A percentile compares a stretch with the other conserved stretches of the same genome.
Conservation (phyloP, 805 yeast genomes). For the Ogataea saltuana region DNA sequence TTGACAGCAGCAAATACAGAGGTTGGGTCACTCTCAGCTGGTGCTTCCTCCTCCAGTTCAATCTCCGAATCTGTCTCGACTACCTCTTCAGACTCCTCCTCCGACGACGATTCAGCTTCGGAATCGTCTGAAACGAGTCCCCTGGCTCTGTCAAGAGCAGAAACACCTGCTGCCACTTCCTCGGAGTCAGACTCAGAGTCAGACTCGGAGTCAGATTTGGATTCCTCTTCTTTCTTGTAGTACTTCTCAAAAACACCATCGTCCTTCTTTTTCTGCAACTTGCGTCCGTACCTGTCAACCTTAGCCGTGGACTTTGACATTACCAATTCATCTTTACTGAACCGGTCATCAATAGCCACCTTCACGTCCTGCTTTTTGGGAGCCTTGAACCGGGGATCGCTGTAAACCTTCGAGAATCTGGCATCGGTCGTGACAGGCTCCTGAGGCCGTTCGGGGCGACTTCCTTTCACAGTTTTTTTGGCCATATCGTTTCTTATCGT, state of each 20-base stretch:
- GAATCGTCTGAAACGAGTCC: constrained; percentile 50
- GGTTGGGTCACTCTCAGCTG: constrained; percentile 89
- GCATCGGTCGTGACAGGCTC: constrained; percentile 57
- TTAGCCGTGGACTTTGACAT: constrained; percentile 62
- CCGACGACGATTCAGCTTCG: constrained; percentile 42
- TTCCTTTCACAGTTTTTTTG: background rate
- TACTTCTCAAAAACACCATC: constrained; percentile 67
- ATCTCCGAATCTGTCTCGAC: constrained; percentile 52
- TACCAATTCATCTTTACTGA: constrained; percentile 62
- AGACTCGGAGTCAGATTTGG: constrained; percentile 34
- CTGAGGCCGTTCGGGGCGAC: constrained; percentile 2
- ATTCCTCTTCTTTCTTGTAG: constrained; percentile 41
- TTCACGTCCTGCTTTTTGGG: constrained; percentile 70
- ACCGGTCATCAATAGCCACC: constrained; percentile 83
- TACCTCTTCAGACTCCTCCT: constrained; percentile 33
- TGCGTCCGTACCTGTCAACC: constrained; percentile 88
- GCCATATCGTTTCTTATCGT: background rate
- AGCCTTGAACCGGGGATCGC: constrained; percentile 83
- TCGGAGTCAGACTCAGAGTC: constrained; percentile 45
- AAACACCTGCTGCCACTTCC: constrained; percentile 42
- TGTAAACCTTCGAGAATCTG: constrained; percentile 75
- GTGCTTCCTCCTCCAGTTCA: constrained; percentile 56
- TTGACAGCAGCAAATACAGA: constrained; percentile 86
- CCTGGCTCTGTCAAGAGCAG: constrained; percentile 52
- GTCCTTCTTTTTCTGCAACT: constrained; percentile 45